These are phyloP conservation scores for Triangularia verruculosa DNA, from an alignment of 2,329 filamentous ascomycete genomes.

Conservation along the genomic window DNA sequence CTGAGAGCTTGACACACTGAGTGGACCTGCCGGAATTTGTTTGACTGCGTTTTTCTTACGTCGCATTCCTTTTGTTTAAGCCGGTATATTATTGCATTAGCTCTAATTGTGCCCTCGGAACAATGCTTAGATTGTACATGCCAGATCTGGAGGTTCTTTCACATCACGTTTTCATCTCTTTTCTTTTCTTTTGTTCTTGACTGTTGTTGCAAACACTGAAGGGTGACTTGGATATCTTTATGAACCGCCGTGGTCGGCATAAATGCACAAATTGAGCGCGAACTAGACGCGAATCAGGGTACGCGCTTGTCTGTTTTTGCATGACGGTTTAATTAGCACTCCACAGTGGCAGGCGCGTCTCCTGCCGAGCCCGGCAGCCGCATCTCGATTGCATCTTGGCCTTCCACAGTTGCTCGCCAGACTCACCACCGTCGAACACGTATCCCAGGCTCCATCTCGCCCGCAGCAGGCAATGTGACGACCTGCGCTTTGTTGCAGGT, in stretches of 20 bases:
- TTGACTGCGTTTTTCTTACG: neutral
- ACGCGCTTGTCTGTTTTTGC: conserved; percentile 19
- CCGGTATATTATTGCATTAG: neutral
- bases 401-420: conserved; percentile 1
- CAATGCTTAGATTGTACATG: conserved; percentile 8
- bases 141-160: neutral
- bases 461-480: conserved; percentile 5
- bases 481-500: conserved; percentile 8
- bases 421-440: conserved; percentile 24
- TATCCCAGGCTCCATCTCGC: conserved; percentile 17
- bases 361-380: conserved; percentile 17
- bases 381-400: neutral
- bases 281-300: conserved; percentile 24
- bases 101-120: conserved; percentile 5
- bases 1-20: neutral
- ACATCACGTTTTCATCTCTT: neutral
- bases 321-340: conserved; percentile 24
- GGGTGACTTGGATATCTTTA: neutral
- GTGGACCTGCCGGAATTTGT: conserved; percentile 1
- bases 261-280: conserved; percentile 19
- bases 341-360: conserved; percentile 7
- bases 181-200: neutral
- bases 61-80: neutral
- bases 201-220: neutral
- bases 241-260: conserved; percentile 17